Evolutionary conservation across 2,329 filamentous ascomycete genomes (phyloP).

Genomic region (Verticillium zaregamsianum): DNA sequence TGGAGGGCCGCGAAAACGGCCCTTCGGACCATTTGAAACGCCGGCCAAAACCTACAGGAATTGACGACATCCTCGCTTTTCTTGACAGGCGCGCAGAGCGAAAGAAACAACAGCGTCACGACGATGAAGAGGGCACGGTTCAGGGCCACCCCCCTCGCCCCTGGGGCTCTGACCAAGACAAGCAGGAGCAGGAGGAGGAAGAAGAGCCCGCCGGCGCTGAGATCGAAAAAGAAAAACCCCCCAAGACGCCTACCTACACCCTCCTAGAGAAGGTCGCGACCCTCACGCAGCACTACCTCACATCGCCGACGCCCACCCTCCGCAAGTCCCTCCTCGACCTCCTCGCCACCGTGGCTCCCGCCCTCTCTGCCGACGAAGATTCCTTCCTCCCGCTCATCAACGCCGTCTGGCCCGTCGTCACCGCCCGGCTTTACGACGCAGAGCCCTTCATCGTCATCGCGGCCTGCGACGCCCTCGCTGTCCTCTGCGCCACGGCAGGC

Average conservation of each 20-base stretch:
- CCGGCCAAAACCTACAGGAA: constrained; percentile 23
- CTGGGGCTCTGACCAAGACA: constrained; percentile 19
- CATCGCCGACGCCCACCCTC: constrained; percentile 75
- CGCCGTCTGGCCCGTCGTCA: constrained; percentile 81
- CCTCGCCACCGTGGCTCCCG: constrained; percentile 65
- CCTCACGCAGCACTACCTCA: constrained; percentile 86
- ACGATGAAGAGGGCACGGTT: constrained; percentile 29
- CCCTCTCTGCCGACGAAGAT: constrained; percentile 73
- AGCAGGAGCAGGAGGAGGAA: constrained; percentile 16
- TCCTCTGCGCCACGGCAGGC: constrained; percentile 68
- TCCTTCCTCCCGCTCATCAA: constrained; percentile 87
- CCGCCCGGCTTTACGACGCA: constrained; percentile 60
- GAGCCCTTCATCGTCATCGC: constrained; percentile 67
- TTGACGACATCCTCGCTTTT: constrained; percentile 48
- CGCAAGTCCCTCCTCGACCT: constrained; percentile 75
- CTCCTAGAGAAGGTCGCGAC: constrained; percentile 77
- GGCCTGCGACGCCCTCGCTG: constrained; percentile 63
- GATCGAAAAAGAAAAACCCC: constrained; percentile 44
- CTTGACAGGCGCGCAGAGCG: constrained; percentile 52
- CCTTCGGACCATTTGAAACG: constrained; percentile 38
- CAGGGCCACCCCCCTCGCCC: constrained; percentile 27
- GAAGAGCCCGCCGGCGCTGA: constrained; percentile 7
- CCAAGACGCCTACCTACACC: constrained; percentile 75
- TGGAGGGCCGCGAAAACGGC: constrained; percentile 33
- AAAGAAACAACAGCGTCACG: constrained; percentile 21